phyloP scores from a whole-genome alignment of 306 rosid species.

The Ziziphus jujuba region DNA sequence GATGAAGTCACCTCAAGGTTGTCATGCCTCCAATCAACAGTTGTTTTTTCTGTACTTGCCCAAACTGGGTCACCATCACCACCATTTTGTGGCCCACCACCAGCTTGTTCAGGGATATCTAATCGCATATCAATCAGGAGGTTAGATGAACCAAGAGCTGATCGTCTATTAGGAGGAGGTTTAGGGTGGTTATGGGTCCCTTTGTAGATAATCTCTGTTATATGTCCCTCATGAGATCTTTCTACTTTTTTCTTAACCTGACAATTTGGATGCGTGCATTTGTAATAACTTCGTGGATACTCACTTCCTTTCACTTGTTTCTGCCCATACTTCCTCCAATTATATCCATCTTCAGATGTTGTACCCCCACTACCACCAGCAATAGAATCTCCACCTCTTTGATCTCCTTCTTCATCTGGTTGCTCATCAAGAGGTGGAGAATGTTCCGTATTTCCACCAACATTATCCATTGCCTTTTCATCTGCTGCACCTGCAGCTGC shows the following conservation, averaged over 20 bases:
- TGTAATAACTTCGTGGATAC: conserved; percentile 92
- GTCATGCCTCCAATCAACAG: conserved; percentile 65
- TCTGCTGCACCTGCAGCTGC: conserved; percentile 18
- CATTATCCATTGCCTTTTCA: conserved; percentile 45
- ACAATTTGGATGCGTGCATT: conserved; percentile 84
- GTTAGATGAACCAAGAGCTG: conserved; percentile 58
- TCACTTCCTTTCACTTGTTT: conserved; percentile 98
- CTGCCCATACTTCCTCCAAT: conserved; percentile 97
- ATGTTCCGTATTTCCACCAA: conserved; percentile 43
- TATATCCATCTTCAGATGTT: conserved; percentile 82
- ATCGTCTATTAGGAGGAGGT: conserved; percentile 78
- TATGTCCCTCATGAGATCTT: conserved; percentile 87
- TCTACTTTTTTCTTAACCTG: conserved; percentile 93
- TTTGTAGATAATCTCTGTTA: conserved; percentile 92
- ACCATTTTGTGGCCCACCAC: conserved; percentile 41
- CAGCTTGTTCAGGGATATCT: conserved; percentile 62
- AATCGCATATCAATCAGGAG: conserved; percentile 57
- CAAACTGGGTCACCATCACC: conserved; percentile 52
- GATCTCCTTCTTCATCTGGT: conserved; percentile 70
- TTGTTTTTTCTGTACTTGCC: conserved; percentile 57
- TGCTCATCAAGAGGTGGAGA: conserved; percentile 68
- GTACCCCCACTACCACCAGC: conserved; percentile 62
- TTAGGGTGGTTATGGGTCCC: conserved; percentile 86
- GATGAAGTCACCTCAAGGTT: conserved; percentile 84
- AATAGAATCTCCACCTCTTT: conserved; percentile 55